Conservation (phyloP, 1,284 basidiomycete genomes). For the Somion occarium region DNA sequence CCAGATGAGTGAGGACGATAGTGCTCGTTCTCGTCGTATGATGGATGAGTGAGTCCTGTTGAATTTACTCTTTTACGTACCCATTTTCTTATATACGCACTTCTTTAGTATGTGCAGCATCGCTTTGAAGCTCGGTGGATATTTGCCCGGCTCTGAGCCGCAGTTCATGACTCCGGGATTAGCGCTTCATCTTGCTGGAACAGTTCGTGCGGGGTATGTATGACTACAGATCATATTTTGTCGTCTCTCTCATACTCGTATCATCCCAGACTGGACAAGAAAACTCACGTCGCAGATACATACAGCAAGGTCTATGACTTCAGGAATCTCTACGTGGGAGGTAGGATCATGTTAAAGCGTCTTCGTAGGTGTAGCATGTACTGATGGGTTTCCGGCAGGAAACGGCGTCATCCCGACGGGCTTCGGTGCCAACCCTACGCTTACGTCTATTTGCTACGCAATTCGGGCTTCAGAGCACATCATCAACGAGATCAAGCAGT, state of each 20-base stretch:
- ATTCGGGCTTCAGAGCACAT: conserved; percentile 13
- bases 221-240: too few relatives aligned
- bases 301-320: conserved; percentile 21
- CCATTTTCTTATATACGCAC: too few relatives aligned
- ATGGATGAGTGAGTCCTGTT: conserved; percentile 21
- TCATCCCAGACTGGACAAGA: conserved; percentile 10
- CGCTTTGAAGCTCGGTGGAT: conserved; percentile 19
- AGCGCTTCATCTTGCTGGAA: conserved; percentile 21
- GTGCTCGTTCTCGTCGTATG: conserved; percentile 16
- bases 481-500: conserved; percentile 6
- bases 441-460: conserved; percentile 21
- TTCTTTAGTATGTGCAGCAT: conserved; percentile 19
- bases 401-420: conserved; percentile 17
- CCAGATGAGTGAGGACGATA: conserved; percentile 13
- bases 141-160: conserved; percentile 21
- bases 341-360: too few relatives aligned
- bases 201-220: conserved; percentile 14
- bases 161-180: conserved; percentile 25
- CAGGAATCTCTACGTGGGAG: conserved; percentile 25
- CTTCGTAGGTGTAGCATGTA: too few relatives aligned
- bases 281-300: conserved; percentile 17
- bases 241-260: too few relatives aligned
- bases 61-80: too few relatives aligned
- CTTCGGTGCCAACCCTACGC: conserved; percentile 21
- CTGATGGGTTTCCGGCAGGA: too few relatives aligned